Percentiles rank a stretch among this genome's conserved stretches.
phyloP scores from a whole-genome alignment of 1,139 yeast genomes.

The Geotrichum europaeum region DNA sequence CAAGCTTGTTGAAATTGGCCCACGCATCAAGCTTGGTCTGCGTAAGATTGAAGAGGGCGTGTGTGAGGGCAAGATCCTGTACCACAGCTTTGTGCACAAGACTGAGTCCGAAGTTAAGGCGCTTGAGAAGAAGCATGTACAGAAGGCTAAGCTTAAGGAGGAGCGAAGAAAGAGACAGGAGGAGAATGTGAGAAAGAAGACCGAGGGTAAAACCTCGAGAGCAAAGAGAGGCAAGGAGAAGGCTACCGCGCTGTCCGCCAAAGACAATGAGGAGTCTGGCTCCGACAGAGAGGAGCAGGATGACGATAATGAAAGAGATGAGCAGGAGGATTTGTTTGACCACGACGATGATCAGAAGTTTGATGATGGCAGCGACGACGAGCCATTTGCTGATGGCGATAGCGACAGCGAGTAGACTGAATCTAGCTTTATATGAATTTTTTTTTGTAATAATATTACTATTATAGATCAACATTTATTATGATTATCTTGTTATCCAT shows the following conservation, averaged over 20 bases:
- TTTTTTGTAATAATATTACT: not conserved
- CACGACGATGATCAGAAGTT: constrained; percentile 37
- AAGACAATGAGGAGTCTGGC: constrained; percentile 23
- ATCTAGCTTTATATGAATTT: not conserved
- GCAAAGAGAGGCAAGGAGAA: constrained; percentile 55
- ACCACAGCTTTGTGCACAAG: constrained; percentile 67
- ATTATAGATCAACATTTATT: not conserved
- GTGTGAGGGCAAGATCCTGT: constrained; percentile 77
- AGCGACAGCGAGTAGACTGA: constrained; percentile 4
- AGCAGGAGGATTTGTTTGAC: constrained; percentile 27
- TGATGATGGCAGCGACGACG: constrained; percentile 31
- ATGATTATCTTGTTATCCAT: too few species aligned
- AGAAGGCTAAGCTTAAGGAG: constrained; percentile 55
- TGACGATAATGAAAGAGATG: constrained; percentile 37
- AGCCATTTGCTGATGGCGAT: constrained; percentile 14
- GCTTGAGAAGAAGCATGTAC: constrained; percentile 63
- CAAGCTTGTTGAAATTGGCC: constrained; percentile 89
- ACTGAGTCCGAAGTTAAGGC: constrained; percentile 52
- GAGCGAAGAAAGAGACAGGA: constrained; percentile 74
- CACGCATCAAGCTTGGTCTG: constrained; percentile 70
- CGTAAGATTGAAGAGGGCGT: constrained; percentile 91
- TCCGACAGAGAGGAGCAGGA: constrained; percentile 26
- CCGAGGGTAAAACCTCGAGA: constrained; percentile 56
- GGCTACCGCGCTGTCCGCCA: constrained; percentile 27
- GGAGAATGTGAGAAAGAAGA: constrained; percentile 71